These are phyloP conservation scores for Eutrema salsugineum DNA, from an alignment of 441 rosid species.

Conservation along the genomic window DNA sequence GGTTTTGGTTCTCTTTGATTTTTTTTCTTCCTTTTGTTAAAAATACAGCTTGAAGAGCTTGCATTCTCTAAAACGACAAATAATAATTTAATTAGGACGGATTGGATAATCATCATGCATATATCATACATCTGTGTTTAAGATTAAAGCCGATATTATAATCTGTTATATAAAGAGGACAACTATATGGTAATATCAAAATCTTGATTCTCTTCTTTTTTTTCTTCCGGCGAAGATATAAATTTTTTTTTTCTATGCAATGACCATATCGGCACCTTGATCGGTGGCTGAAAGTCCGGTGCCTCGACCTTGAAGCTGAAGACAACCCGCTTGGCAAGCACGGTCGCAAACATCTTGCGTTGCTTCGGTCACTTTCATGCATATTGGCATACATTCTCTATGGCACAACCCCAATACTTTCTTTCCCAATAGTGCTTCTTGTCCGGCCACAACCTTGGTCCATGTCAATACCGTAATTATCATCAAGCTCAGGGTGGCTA, in stretches of 20 bases:
- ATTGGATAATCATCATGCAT: neutral
- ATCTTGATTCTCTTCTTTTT: neutral
- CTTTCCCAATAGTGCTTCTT: conserved; percentile 29
- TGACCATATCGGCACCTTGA: conserved; percentile 21
- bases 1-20: too few species aligned
- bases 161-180: neutral
- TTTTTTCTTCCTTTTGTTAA: too few species aligned
- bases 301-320: conserved; percentile 35
- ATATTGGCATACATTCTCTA: conserved; percentile 35
- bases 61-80: too few species aligned
- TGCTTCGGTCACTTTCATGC: conserved; percentile 30
- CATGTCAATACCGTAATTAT: conserved; percentile 8
- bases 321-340: conserved; percentile 29
- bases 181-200: neutral
- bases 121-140: neutral
- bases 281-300: conserved; percentile 20
- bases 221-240: neutral
- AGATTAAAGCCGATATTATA: too few species aligned
- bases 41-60: too few species aligned
- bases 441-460: conserved; percentile 17
- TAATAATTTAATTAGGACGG: neutral
- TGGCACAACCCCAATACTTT: conserved; percentile 19
- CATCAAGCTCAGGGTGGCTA: conserved; percentile 22
- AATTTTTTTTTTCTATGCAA: neutral
- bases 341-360: neutral